Evolutionary conservation across 1,284 basidiomycete genomes (phyloP), one percentile per base, ranked within the genome.

Genomic region (Apiotrichum gracile): DNA sequence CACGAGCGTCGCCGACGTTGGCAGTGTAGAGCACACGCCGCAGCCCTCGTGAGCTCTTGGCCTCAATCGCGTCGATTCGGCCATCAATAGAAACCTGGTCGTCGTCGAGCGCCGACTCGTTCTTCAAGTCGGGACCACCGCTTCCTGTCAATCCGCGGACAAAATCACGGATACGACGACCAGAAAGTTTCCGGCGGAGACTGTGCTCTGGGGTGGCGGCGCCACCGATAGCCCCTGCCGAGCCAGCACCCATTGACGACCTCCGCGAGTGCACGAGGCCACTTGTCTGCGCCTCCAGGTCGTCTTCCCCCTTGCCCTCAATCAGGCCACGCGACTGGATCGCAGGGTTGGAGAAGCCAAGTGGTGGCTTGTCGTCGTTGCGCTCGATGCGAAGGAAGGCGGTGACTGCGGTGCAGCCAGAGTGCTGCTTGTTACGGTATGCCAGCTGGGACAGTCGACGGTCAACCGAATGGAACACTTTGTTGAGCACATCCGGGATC

Each of bases 361-460:
- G 59, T 2, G 60, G 57, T 2, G 37, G 4, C 24, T 58, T 51
- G 4, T 60, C 48, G 7, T 41, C 47, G 19, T 67, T 35, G 21
- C 43, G 35, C 75, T 99, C 96, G 52, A 97, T 76, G n/a, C 96
- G 86, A 43, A 99, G 80, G 76, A 98, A 93, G 4, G 91, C 91
- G n/a, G 91, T 92, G 29, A 97, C 96, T 4, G 90, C 96, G 0
- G 96, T 98, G 69, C 94, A 98, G 0, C 96, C 96, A 10, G 91
- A 94, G 67, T 96, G 91, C 46, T 93, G 92, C 68, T 88, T 91
- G 63, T 88, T 89, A 31, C 88, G 83, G 65, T 87, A 85, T 40
- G 91, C 86, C 61, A 96, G 83, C 49, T 80, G 81, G 19, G 88
- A 90, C 21, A 98, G 81, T 56, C 82, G 80, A 42, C 78, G 80